Base-by-base conservation (phyloP, 208 protist species). In the Leishmania lainsoni region DNA sequence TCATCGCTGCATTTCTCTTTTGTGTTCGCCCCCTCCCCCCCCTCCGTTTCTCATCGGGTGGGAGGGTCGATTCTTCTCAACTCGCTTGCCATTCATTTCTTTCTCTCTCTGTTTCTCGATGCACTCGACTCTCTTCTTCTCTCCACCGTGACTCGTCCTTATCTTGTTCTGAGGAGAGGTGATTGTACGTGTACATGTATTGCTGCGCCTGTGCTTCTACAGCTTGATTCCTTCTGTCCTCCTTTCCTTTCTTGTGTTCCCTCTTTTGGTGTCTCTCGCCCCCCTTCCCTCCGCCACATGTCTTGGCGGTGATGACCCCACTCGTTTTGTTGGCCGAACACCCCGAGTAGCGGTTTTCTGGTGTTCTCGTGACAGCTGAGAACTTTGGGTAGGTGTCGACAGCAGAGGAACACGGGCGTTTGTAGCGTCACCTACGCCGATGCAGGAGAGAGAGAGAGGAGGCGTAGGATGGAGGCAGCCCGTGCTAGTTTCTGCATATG, bases 81-180 rank as follows among this genome's bases (percentile, higher is more conserved):
- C 10, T 56, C 52, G 52, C 52, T 56, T 20, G 52, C 5, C 52
- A 2, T 32, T 66, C 4, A 22, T 32, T 66, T 22, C 45, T 54
- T 4, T 81, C 52, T 42, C 14, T 16, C 3, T 35, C 10, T 66
- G 12, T 66, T 16, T 66, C 61, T 16, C 26, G 29, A 17, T n/a
- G 56, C 22, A 8, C 22, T n/a, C 22, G n/a, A 69, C 35, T 80
- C 63, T 59, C 54, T 69, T 66, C 76, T 71, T 71, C 59, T 80
- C n/a, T 70, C 42, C 56, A 26, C 29, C 61, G 61, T 35, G n/a
- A 12, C 26, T 14, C 61, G 5, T 8, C 16, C 29, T 54, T 45
- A 45, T n/a, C 0, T 17, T 52, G 16, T 48, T 39, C 10, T 52
- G 32, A 49, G 14, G 32, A 49, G 14, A 51, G 20, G 14, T 52